Evolutionary conservation across 139 green algal genomes (phyloP), one percentile per base, ranked within the genome.

Genomic region (Zygnema cylindricum): DNA sequence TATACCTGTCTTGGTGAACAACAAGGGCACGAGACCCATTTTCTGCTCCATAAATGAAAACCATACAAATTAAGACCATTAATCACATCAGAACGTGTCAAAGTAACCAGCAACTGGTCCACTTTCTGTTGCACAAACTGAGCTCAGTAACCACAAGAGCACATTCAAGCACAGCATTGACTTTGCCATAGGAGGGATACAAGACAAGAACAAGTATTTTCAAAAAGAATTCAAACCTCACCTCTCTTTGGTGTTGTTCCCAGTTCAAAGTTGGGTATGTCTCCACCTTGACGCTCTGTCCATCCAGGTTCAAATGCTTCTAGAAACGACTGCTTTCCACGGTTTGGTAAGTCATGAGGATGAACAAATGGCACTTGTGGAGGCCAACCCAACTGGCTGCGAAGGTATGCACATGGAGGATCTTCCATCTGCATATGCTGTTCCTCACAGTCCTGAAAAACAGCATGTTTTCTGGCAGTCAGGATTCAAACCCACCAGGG

Each of bases 351-450:
- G 69, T 88, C 83, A 30, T 88, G 83, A 33, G 83, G 83, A 39
- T 88, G 83, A 57, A 88, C 83, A 88, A 88, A 88, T 25, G 83
- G 83, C 83, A 88, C 83, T 49, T 57, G 57, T 33, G 69, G n/a
- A 35, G 83, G 83, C 83, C 83, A 88, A 22, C 57, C 57, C 35
- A 88, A 39, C 83, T 82, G 69, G 63, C 42, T 7, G 7, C 83
- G 43, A 32, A 71, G 54, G 35, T 71, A 82, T 43, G 33, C 36
- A 69, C 83, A 88, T 0, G 83, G 83, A 1, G 83, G 83, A 11
- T 69, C 77, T 16, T 84, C 83, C 83, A 84, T 57, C 0, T n/a
- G n/a, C 83, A 88, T 85, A 69, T 88, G 83, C 69, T 84, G 83
- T 69, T 88, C 69, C 83, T 88, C 83, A n/a, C 83, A 88, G n/a